Conservation (phyloP, 306 rosid species). For the Datisca glomerata region DNA sequence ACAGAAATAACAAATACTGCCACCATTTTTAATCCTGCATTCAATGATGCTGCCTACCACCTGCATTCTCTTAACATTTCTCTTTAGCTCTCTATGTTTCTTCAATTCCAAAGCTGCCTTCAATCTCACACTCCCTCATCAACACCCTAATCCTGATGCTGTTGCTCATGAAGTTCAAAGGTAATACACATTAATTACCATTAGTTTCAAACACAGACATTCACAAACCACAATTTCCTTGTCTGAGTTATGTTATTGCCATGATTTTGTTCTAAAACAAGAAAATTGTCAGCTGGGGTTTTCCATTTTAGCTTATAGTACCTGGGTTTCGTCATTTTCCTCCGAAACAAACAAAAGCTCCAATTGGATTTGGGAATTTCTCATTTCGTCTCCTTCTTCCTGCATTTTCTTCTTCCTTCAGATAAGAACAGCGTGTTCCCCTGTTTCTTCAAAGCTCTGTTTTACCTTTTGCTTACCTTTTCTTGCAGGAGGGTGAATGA, state of each 20-base stretch:
- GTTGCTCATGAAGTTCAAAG: constrained; percentile 64
- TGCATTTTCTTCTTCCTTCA: no score
- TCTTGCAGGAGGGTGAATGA: constrained; percentile 58
- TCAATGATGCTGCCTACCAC: constrained; percentile 40
- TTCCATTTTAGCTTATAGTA: not conserved
- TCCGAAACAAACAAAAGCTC: constrained; percentile 12
- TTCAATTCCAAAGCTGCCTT: constrained; percentile 31
- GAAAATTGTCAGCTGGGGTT: not conserved
- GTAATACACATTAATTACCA: no score
- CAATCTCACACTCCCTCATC: constrained; percentile 69
- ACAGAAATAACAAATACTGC: no score
- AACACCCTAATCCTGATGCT: constrained; percentile 76
- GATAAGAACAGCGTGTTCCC: not conserved
- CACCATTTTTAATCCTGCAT: constrained; percentile 19
- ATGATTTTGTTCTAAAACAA: constrained; percentile 1
- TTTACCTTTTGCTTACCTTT: not conserved
- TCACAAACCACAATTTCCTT: no score
- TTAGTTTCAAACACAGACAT: no score
- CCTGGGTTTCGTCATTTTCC: constrained; percentile 15
- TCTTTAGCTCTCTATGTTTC: constrained; percentile 29
- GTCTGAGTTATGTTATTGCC: no score
- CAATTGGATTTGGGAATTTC: no score
- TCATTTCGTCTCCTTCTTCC: no score
- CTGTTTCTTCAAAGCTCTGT: not conserved
- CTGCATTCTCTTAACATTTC: constrained; percentile 63